Base-by-base conservation (phyloP, 768 basidiomycete species). In the Psilocybe sp. region DNA sequence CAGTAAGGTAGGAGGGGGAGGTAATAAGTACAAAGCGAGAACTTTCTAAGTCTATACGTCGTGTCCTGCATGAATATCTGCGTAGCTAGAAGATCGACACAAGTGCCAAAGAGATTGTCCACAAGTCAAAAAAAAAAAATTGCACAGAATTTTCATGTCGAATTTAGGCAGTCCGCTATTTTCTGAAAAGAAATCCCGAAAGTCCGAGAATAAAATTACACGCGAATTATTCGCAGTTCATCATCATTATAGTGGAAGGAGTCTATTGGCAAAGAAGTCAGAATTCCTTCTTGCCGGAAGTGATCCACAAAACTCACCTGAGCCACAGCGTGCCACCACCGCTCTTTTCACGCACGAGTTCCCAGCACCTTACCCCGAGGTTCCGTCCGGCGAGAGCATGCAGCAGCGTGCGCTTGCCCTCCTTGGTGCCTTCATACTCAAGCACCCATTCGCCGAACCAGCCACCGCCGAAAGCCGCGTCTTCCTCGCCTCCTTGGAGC, bases 381-480 rank as follows among this genome's bases (percentile, higher is more conserved):
- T 52, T 53, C 34, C 59, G 54, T 0, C 78, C 76, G 3, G 66
- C 60, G 11, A 86, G 65, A 57, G 81, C 82, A 52, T 82, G 75
- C n/a, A 85, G 51, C 37, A 89, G 63, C 2, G 69, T 61, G 61
- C 79, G 72, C 40, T 77, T 71, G 5, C 84, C 86, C 61, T 88
- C 87, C 31, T 67, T 71, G 14, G 88, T 91, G 1, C 88, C 89
- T 47, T 88, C 86, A 1, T 80, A 83, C 64, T 91, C 86, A n/a
- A 91, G 70, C 12, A 88, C 69, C 88, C 89, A 90, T 54, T 90
- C 85, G 8, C 85, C 85, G 31, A 76, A 70, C 84, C 89, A 87
- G 5, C 82, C 84, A n/a, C 79, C 77, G 11, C 85, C 83, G 18
- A 85, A 68, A 31, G 66, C 75, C 15, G 66, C 66, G 32, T 64